Conservation (phyloP, 495 filamentous ascomycete species). For the Lasiosphaeris hirsuta region DNA sequence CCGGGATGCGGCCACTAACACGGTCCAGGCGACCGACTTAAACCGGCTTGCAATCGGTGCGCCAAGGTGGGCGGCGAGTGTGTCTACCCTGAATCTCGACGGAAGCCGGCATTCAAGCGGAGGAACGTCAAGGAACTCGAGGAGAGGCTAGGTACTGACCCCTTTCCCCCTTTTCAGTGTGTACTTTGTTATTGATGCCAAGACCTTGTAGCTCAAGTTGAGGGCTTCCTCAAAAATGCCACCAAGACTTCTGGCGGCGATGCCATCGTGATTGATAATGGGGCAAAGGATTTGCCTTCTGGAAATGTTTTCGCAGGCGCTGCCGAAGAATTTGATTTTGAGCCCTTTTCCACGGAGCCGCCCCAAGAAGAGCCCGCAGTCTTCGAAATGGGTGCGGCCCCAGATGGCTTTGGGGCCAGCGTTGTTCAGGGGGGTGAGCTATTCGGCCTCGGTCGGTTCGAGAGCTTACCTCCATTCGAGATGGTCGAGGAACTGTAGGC, state of each 20-base stretch:
- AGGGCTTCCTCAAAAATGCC: slow-evolving; percentile 40
- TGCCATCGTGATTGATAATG: neutral
- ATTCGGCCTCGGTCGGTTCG: slow-evolving; percentile 40
- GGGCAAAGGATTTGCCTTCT: slow-evolving; percentile 4
- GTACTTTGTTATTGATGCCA: slow-evolving; percentile 2
- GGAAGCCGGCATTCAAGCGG: slow-evolving; percentile 85
- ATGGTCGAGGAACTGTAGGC: slow-evolving; percentile 49
- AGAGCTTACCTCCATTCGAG: slow-evolving; percentile 42
- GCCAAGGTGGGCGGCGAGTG: slow-evolving; percentile 67
- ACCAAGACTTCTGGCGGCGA: neutral
- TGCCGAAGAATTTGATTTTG: neutral
- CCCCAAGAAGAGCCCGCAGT: neutral
- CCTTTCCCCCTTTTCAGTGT: neutral
- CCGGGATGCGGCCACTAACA: slow-evolving; percentile 10
- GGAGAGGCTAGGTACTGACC: slow-evolving; percentile 63
- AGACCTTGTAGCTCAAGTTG: slow-evolving; percentile 42
- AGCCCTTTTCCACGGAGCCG: neutral
- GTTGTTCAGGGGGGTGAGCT: slow-evolving; percentile 21
- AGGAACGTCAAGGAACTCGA: slow-evolving; percentile 84
- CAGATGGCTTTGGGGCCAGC: neutral
- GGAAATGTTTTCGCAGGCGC: neutral
- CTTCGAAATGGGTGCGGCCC: neutral
- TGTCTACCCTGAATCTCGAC: slow-evolving; percentile 76
- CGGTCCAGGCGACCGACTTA: slow-evolving; percentile 49
- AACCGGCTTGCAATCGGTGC: slow-evolving; percentile 73